Evolutionary conservation across 768 basidiomycete genomes (phyloP), one percentile per base, ranked within the genome.

Genomic region (Boletus tomentosulus): DNA sequence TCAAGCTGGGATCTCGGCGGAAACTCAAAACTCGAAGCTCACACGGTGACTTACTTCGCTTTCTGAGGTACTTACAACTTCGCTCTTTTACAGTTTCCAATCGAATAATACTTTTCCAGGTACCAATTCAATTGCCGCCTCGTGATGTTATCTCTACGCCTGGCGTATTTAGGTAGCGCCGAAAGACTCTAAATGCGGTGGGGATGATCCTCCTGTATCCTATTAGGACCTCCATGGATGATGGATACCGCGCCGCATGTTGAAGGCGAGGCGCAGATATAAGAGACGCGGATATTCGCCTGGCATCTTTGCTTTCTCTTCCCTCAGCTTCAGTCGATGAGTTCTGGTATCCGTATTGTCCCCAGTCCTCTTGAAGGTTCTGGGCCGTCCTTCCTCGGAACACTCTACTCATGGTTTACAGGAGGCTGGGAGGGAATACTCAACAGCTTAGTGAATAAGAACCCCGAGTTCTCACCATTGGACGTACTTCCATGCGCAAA

Each of bases 401-500:
- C 22, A 7, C 53, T 62, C 31, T n/a, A 53, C 34, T 53, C 66
- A 2, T 30, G 50, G 34, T 35, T 60, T 25, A 34, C 54, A 37
- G 60, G 55, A n/a, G 63, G 50, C 8, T 46, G 30, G 47, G 50
- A 62, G 13, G 63, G 48, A 15, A 35, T 58, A 57, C 10, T 60
- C 3, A 41, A 56, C 38, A 30, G 12, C 31, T 3, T 57, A 37
- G 48, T 6, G 46, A 57, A 50, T 16, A 45, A 1, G n/a, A 50
- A 51, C 28, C 63, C 60, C 43, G 63, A 57, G 48, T 57, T 61
- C 54, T 61, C 59, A 9, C 69, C 69, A 3, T 58, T 64, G 37
- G 62, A 65, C 25, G 46, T 50, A 19, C 59, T 74, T 8, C 74
- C 70, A 6, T 76, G 75, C 35, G 75, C 75, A 15, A 73, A 74